Base-by-base conservation (phyloP, 164 flowering plant genomes). In the Dillenia suffruticosa region DNA sequence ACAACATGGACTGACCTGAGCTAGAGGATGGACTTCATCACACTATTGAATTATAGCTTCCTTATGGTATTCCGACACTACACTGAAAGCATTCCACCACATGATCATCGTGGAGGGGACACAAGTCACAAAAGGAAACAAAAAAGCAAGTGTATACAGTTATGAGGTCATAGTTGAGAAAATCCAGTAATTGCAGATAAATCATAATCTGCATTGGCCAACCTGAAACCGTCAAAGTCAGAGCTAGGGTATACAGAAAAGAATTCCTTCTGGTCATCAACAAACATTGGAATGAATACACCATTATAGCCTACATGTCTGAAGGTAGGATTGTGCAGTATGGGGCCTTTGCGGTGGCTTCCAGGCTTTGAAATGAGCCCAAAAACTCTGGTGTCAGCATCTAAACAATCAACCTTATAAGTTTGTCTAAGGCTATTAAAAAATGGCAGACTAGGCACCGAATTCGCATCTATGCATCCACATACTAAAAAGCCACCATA, bases 301-400 rank as follows among this genome's bases (percentile, higher is more conserved):
- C 81, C 87, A 63, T 83, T 73, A 64, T 56, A 80, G 13, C 76
- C 79, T 9, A 49, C 81, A 59, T 69, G 67, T 65, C 74, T 74
- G 55, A 83, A 79, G 44, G 81, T 56, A 43, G 78, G 76, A 72
- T 80, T 83, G 45, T 78, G 79, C 62, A 83, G 65, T 59, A 78
- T 48, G 51, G 87, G 83, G 54, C 81, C 79, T 72, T 83, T 83
- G 59, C 81, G 78, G 64, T 83, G 87, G 58, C 81, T 68, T 9
- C 81, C 83, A 52, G 84, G 87, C n/a, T 83, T 83, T 46, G 79
- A 73, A 47, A 83, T 74, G 17, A 83, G 76, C 40, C 87, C 87
- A 68, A 66, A 78, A 47, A 83, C 70, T 66, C 75, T 75, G 46
- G 83, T 78, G 49, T 78, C 76, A 12, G 56, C 59, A 69, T 77